Percentiles rank a stretch among this genome's conserved stretches.
Evolutionary conservation across 306 rosid genomes (phyloP).

Genomic region (Citrullus mucosospermus): DNA sequence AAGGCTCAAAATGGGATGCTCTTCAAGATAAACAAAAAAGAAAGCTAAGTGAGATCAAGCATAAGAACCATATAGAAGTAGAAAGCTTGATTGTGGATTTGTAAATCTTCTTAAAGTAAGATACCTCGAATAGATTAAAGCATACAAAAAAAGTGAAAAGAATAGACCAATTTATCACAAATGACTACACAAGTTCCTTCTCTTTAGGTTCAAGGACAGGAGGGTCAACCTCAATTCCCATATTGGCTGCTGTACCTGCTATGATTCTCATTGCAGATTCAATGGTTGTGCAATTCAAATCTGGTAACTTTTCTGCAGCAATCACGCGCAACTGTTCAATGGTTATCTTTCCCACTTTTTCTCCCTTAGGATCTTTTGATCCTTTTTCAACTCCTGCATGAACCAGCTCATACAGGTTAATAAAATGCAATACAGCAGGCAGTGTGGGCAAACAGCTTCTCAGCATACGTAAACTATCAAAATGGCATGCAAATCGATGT

Average conservation of each 20-base stretch:
- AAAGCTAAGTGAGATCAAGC: neutral
- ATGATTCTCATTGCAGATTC: constrained; percentile 97
- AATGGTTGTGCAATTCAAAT: constrained; percentile 67
- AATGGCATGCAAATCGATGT: neutral
- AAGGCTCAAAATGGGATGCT: neutral
- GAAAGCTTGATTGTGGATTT: neutral
- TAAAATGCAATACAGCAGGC: neutral
- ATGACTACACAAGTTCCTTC: constrained; percentile 31
- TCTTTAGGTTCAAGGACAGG: constrained; percentile 69
- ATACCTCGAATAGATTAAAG: neutral
- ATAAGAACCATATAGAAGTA: neutral
- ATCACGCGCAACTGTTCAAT: constrained; percentile 73
- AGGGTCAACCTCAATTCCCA: constrained; percentile 97
- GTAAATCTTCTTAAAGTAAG: neutral
- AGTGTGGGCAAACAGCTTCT: neutral
- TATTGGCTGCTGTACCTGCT: constrained; percentile 97
- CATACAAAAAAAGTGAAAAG: neutral
- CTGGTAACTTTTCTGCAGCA: constrained; percentile 89
- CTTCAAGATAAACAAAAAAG: neutral
- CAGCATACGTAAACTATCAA: neutral
- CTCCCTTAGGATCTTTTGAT: constrained; percentile 64
- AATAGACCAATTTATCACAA: neutral
- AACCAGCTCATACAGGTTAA: constrained; percentile 3
- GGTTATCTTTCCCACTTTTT: constrained; percentile 79
- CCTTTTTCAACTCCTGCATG: constrained; percentile 84